Evolutionary conservation across 2,329 filamentous ascomycete genomes (phyloP), one percentile per base, ranked within the genome.

Genomic region (Sclerotinia borealis): DNA sequence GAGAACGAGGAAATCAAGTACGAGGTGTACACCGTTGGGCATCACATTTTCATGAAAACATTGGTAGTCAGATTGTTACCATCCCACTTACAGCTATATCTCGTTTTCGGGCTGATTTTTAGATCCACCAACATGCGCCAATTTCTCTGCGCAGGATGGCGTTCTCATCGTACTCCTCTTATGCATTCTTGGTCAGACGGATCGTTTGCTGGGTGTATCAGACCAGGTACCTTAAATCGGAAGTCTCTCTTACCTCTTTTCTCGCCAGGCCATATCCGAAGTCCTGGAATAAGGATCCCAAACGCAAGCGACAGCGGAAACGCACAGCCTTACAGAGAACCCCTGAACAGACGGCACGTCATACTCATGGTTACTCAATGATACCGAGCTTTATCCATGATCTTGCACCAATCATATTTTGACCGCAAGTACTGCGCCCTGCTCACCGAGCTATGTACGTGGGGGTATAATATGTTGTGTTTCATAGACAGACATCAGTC

Each of bases 11-110:
- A n/a, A 34, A 39, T 34, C 29, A n/a, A 36, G 45, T n/a, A 34
- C 34, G 45, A 41, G 51, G 36, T 59, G 63, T 64, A 51, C 41
- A 61, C 64, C 61, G 55, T 68, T 68, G 59, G 67, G 64, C 66
- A 65, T 58, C 59, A 48, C 56, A 43, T 55, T 62, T 47, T 51
- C 34, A 22, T 36, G n/a, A 25, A 25, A 49, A 37, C 31, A 27
- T 34, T 22, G 43, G 39, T 49, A 39, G 41, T 34, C n/a, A 31
- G 31, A 34, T 19, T n/a, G 22, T n/a, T 17, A 3, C 19, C 41
- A 48, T 4, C 3, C 27, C 10, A 45, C 19, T 47, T 37, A 19
- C 17, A 55, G n/a, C 27, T 29, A 29, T 36, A 45, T 45, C 22
- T 34, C 37, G 29, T 27, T 29, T 39, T 36, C 22, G 9, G 29